These are phyloP conservation scores for Cystoderma amianthinum DNA, from an alignment of 768 basidiomycete species.

Conservation along the genomic window DNA sequence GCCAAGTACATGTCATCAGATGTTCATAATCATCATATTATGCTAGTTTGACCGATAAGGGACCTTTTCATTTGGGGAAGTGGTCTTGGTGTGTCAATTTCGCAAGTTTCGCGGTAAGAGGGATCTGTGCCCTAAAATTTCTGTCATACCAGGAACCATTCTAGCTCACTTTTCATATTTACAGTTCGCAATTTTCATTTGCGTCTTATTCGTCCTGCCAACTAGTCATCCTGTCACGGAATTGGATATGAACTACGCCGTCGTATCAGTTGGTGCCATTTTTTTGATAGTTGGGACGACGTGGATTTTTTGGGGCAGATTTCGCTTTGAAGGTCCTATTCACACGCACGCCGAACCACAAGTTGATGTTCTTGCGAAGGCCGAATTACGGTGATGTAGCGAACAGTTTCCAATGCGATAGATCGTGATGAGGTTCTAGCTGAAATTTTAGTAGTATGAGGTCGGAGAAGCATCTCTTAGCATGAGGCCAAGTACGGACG, in stretches of 20 bases:
- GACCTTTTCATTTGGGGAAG: constrained; percentile 44
- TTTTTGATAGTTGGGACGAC: constrained; percentile 34
- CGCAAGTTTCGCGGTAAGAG: constrained; percentile 36
- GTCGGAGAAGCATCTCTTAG: too few relatives aligned
- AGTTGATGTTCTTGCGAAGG: too few relatives aligned
- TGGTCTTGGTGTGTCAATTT: constrained; percentile 49
- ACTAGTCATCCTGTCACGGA: constrained; percentile 43
- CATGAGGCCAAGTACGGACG: too few relatives aligned
- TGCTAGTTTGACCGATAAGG: constrained; percentile 34
- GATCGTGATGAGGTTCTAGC: too few relatives aligned
- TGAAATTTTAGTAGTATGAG: too few relatives aligned
- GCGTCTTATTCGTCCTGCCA: constrained; percentile 47
- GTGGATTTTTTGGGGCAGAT: constrained; percentile 42
- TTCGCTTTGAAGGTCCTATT: constrained; percentile 36
- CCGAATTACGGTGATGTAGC: too few relatives aligned
- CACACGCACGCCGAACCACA: constrained; percentile 20
- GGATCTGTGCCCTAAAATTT: constrained; percentile 3
- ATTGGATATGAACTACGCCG: constrained; percentile 52
- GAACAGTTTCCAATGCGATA: too few relatives aligned
- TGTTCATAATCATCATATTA: constrained; percentile 4
- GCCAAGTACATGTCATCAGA: background rate
- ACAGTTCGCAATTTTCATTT: constrained; percentile 47
- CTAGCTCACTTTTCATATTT: background rate
- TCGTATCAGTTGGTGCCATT: constrained; percentile 44
- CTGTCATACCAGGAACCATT: background rate